Base-by-base conservation (phyloP, 345 rosid genomes). In the Tarenaya hassleriana region DNA sequence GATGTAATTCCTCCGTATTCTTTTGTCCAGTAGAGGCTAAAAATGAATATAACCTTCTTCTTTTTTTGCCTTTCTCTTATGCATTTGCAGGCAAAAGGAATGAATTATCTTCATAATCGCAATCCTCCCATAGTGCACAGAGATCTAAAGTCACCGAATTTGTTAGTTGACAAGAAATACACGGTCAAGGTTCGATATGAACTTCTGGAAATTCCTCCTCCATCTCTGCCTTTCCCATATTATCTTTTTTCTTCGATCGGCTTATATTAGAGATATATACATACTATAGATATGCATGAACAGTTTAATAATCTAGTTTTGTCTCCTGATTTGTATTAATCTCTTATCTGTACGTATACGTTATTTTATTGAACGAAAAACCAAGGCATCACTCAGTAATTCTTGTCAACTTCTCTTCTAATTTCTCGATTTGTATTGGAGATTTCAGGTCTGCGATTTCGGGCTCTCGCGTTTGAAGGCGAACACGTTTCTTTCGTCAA, bases 381-480 rank as follows among this genome's bases (percentile, higher is more conserved):
- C n/a, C n/a, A 34, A 56, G 15, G 4, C 11, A 8, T 45, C 5
- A n/a, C n/a, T n/a, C n/a, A n/a, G 9, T 33, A 19, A 34, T 2
- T 35, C 11, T 10, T 7, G 10, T 35, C 21, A 13, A 0, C n/a
- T 10, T 6, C 13, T 32, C 8, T 52, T 16, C 18, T 13, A 17
- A 66, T 14, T 18, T 41, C 17, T 66, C 39, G 20, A 19, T 11
- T n/a, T 8, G 50, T 47, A n/a, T 29, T 34, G 54, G n/a, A 41
- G 29, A 43, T 18, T 61, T 68, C 71, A 92, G 99, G 99, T 94
- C 59, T 83, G 95, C 57, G 98, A 88, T 78, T 92, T 92, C 73
- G 98, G 98, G 47, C 97, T 92, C 65, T 92, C 99, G 27, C 92
- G 99, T 49, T 75, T 88, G 41, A 94, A 94, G 69, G 95, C 95